Conservation (phyloP, 768 basidiomycete genomes). For the Amanita rubescens region DNA sequence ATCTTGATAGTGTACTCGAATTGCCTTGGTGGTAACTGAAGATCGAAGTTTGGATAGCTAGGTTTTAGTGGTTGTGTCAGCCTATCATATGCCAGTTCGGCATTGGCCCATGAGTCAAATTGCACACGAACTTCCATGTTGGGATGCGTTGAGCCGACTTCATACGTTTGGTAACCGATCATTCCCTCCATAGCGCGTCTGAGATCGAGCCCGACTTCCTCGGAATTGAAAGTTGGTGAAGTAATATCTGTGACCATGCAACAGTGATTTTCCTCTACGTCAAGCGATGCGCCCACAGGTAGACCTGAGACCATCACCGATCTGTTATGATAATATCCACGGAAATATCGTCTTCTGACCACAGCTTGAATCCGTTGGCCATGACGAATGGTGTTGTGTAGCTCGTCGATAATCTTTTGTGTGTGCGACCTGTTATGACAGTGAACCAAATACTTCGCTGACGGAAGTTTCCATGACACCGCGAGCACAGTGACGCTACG, state of each 20-base stretch:
- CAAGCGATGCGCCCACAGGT: neutral
- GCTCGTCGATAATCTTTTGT: constrained; percentile 22
- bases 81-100: constrained; percentile 29
- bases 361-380: constrained; percentile 40
- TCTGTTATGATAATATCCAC: neutral
- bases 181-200: neutral
- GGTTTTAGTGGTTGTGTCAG: constrained; percentile 23
- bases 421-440: constrained; percentile 28
- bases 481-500: constrained; percentile 33
- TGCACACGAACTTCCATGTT: constrained; percentile 17
- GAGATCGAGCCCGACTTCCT: neutral
- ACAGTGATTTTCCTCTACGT: no score
- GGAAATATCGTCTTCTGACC: constrained; percentile 29
- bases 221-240: neutral
- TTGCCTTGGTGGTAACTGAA: constrained; percentile 44
- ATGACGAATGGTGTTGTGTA: constrained; percentile 28
- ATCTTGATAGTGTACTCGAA: constrained; percentile 45
- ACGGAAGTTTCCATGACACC: constrained; percentile 46
- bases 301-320: neutral
- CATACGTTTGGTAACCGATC: neutral
- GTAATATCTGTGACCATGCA: no score
- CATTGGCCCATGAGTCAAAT: constrained; percentile 43
- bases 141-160: constrained; percentile 3
- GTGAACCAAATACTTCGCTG: constrained; percentile 27
- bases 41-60: constrained; percentile 26